Evolutionary conservation across 2,329 filamentous ascomycete species (phyloP).

Genomic region (Paecilomyces sp.): DNA sequence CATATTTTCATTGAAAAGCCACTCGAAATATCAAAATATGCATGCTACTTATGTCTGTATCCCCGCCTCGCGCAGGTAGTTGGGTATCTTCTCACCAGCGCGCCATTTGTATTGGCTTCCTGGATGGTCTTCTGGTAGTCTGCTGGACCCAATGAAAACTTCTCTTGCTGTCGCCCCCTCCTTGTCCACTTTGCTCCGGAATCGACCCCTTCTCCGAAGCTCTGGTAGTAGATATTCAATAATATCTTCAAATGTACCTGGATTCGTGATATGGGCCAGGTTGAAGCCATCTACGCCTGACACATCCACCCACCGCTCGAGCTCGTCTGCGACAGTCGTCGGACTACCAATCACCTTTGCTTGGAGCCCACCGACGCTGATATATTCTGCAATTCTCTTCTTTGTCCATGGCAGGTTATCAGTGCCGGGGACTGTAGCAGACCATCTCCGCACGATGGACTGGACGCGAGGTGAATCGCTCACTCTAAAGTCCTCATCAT

Average conservation of each 20-base stretch:
- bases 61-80: neutral
- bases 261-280: conserved; percentile 24
- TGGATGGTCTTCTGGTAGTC: neutral
- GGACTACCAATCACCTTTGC: conserved; percentile 29
- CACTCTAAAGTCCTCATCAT: conserved; percentile 42
- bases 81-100: neutral
- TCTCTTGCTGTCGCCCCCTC: neutral
- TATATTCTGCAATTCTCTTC: conserved; percentile 25
- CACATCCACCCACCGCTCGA: conserved; percentile 28
- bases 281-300: conserved; percentile 30
- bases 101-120: neutral
- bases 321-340: conserved; percentile 28
- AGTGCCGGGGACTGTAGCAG: conserved; percentile 34
- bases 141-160: neutral
- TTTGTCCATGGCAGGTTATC: conserved; percentile 33
- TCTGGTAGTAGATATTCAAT: conserved; percentile 26
- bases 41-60: neutral
- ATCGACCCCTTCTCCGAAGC: conserved; percentile 27
- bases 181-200: conserved; percentile 17
- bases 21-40: too few species aligned
- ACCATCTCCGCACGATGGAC: conserved; percentile 38
- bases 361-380: conserved; percentile 27
- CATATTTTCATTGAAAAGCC: too few species aligned
- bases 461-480: conserved; percentile 34
- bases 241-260: conserved; percentile 30